These are phyloP conservation scores for Epichloe bromicola DNA, from an alignment of 2,329 filamentous ascomycete genomes.

Conservation along the genomic window DNA sequence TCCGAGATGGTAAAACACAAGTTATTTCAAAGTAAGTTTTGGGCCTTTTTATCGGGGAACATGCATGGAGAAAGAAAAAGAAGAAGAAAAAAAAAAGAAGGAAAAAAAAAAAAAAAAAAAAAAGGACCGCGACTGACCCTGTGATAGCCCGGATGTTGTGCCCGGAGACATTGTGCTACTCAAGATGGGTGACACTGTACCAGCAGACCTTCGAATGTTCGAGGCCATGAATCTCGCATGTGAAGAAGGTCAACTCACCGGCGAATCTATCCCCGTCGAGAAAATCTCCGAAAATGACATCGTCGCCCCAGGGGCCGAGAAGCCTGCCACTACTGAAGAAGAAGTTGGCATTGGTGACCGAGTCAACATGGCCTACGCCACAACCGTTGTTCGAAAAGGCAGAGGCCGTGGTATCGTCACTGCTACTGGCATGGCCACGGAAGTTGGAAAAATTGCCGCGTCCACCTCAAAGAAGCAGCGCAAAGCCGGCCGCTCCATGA, in stretches of 20 bases:
- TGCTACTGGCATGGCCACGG: conserved; percentile 57
- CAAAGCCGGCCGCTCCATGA: conserved; percentile 42
- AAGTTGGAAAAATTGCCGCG: conserved; percentile 54
- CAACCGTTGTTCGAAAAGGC: conserved; percentile 59
- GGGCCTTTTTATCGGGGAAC: neutral
- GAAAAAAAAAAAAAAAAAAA: neutral
- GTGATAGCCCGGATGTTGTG: conserved; percentile 44
- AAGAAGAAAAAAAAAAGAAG: neutral
- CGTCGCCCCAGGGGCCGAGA: conserved; percentile 31
- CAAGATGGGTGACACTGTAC: conserved; percentile 62
- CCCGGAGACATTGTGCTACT: conserved; percentile 58
- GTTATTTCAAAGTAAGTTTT: conserved; percentile 42
- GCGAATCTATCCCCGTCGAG: conserved; percentile 60
- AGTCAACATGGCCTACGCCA: conserved; percentile 63
- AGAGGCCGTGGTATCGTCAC: conserved; percentile 61
- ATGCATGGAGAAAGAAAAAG: neutral
- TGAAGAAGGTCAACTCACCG: conserved; percentile 66
- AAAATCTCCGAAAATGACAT: conserved; percentile 45
- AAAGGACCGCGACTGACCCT: neutral
- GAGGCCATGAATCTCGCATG: conserved; percentile 68
- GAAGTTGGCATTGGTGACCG: conserved; percentile 57
- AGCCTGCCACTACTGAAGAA: conserved; percentile 26
- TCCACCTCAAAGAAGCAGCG: conserved; percentile 38
- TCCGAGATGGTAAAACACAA: conserved; percentile 44
- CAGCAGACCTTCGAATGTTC: conserved; percentile 57